Base-by-base conservation (phyloP, 768 basidiomycete genomes). In the Pleurotus tuber-regium region DNA sequence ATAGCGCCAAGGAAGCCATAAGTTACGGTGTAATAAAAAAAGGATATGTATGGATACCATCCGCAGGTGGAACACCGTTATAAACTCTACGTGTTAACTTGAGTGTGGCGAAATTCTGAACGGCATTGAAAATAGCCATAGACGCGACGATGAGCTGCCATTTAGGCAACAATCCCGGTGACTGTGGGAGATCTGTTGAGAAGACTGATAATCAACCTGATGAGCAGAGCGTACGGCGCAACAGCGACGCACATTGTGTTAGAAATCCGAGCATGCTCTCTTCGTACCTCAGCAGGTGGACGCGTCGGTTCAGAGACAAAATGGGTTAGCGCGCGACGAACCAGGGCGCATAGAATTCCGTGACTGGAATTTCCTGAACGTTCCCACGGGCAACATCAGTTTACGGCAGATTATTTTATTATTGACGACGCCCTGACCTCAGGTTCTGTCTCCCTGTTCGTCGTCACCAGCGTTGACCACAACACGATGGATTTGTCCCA, bases 121-220 rank as follows among this genome's bases (percentile, higher is more conserved):
- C 60, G 2, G 85, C 82, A 74, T 98, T 98, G 76, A 96, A 90
- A 23, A 92, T 52, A 12, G 92, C 90, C 44, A 85, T 78, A 18
- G 76, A 71, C 30, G 92, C 82, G 30, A 94, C 82, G 54, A 95
- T 59, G 47, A 97, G 79, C 67, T 93, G 88, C 93, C 94, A 98
- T 65, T 83, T 78, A 1, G 92, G 92, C 7, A 99, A 79, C 63
- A 79, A 75, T 24, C 94, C 95, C 6, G 72, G 70, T 11, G 74
- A 70, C 42, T 82, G 70, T 0, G 90, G 91, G 8, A 92, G 73
- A 60, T 74, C 86, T 88, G 51, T 9, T 39, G 46, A 21, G 2
- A 42, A 42, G n/a, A 30, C 30, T 35, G 46, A 33, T 35, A 33
- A 21, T 48, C 12, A 35, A 19, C 16, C 3, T 48, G 46, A 33